Evolutionary conservation across 306 rosid genomes (phyloP).

Genomic region (Lathyrus tuberosus): DNA sequence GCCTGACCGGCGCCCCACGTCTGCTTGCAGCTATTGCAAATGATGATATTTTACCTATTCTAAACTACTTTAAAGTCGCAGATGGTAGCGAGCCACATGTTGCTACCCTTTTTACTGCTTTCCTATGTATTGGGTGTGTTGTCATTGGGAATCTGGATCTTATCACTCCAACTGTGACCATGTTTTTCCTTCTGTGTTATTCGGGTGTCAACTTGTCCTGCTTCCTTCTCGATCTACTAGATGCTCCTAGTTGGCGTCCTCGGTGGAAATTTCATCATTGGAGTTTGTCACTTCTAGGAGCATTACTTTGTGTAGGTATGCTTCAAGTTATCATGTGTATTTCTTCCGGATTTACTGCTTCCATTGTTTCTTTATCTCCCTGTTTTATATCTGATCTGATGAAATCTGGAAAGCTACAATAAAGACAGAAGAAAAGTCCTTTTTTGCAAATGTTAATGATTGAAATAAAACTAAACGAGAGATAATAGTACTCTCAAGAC

Average conservation of each 20-base stretch:
- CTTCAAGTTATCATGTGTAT: slow-evolving; percentile 26
- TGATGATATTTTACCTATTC: slow-evolving; percentile 92
- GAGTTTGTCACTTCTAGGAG: slow-evolving; percentile 97
- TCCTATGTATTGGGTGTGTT: slow-evolving; percentile 90
- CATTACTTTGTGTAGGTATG: slow-evolving; percentile 87
- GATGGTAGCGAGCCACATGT: slow-evolving; percentile 85
- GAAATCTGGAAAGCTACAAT: slow-evolving; percentile 16
- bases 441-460: slow-evolving; percentile 14
- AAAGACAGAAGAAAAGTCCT: slow-evolving; percentile 4
- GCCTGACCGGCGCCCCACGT: slow-evolving; percentile 99
- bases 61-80: slow-evolving; percentile 85
- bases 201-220: slow-evolving; percentile 98
- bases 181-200: slow-evolving; percentile 97
- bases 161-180: slow-evolving; percentile 96
- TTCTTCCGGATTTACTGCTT: not conserved
- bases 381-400: slow-evolving; percentile 15
- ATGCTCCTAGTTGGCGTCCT: slow-evolving; percentile 99
- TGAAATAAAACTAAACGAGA: slow-evolving; percentile 17
- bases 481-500: slow-evolving; percentile 30
- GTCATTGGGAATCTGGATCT: slow-evolving; percentile 98
- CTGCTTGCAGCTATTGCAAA: slow-evolving; percentile 99
- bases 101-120: slow-evolving; percentile 92
- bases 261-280: slow-evolving; percentile 99
- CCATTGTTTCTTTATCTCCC: slow-evolving; percentile 16
- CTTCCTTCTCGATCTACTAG: slow-evolving; percentile 98